Evolutionary conservation across 352 stramenopile species (phyloP).

Genomic region (Phytopythium kandeliae): DNA sequence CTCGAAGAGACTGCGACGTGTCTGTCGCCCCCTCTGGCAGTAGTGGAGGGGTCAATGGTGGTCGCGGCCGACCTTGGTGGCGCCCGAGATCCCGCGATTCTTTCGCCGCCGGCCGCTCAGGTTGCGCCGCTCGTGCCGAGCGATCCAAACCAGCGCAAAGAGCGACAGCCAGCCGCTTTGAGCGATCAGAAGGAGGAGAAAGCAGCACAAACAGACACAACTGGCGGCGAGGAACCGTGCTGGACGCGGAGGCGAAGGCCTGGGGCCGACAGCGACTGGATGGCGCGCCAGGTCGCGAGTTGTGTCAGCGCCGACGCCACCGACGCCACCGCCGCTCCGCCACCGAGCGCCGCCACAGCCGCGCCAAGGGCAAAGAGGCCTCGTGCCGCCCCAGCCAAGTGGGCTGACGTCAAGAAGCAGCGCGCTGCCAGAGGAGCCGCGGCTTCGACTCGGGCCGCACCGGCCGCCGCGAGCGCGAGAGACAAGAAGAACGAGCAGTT

Average conservation of each 20-base stretch:
- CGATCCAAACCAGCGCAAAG: background rate
- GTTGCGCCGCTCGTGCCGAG: background rate
- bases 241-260: background rate
- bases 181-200: background rate
- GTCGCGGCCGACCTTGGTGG: background rate
- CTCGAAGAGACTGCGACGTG: background rate
- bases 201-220: background rate
- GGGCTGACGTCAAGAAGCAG: conserved; percentile 37
- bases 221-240: background rate
- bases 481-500: conserved; percentile 16
- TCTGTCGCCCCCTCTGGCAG: background rate
- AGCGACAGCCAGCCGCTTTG: background rate
- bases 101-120: too few relatives aligned
- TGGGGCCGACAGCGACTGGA: background rate
- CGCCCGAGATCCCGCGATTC: background rate
- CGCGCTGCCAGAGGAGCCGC: conserved; percentile 3
- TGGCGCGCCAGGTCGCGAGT: too few relatives aligned
- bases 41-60: background rate
- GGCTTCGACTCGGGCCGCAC: background rate
- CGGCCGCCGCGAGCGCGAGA: background rate
- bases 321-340: background rate
- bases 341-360: background rate
- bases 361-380: conserved; percentile 11
- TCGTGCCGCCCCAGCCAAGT: conserved; percentile 17
- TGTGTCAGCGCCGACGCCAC: background rate